Evolutionary conservation across 257 asterid genomes (phyloP), one percentile per base, ranked within the genome.

Genomic region (Sherardia arvensis): DNA sequence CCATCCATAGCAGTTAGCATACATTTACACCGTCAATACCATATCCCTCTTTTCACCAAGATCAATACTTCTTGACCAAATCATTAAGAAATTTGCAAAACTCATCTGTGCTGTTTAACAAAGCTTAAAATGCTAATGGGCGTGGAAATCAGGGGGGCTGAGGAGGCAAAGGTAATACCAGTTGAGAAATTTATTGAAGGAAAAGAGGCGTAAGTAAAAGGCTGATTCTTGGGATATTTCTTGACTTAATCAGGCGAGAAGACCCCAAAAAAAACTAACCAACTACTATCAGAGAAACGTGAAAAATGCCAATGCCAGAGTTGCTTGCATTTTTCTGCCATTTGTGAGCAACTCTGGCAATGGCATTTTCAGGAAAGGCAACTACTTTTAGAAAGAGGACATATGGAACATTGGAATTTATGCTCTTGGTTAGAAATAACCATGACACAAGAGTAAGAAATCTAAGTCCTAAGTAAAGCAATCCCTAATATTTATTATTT

Each of bases 261-360:
- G 8, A 15, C 7, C 7, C 20, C n/a, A 38, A 2, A 38, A 4
- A 38, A 34, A 34, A 86, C 85, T 80, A 71, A 69, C 60, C 27
- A 28, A 49, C 27, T 15, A 14, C 30, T 4, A 56, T 73, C 82
- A 81, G 84, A 75, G 77, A 76, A 81, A 79, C 61, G 91, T 81
- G 80, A 78, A 43, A 65, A 32, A 23, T 25, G 20, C 58, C 59
- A 54, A 23, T 54, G 59, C 59, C 33, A 54, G 30, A 54, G 1
- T 53, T 53, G 27, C 58, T 28, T 8, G 32, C 30, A 23, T 54
- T 54, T 1, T 54, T 54, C 47, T 27, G 23, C 61, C 61, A 54
- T 25, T 55, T 55, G 20, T 55, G 29, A 17, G 3, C n/a, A n/a
- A n/a, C n/a, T n/a, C n/a, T n/a, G n/a, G n/a, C n/a, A n/a, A n/a